Base-by-base conservation (phyloP, 1,284 basidiomycete genomes). In the Lentinula novae-zelandiae region DNA sequence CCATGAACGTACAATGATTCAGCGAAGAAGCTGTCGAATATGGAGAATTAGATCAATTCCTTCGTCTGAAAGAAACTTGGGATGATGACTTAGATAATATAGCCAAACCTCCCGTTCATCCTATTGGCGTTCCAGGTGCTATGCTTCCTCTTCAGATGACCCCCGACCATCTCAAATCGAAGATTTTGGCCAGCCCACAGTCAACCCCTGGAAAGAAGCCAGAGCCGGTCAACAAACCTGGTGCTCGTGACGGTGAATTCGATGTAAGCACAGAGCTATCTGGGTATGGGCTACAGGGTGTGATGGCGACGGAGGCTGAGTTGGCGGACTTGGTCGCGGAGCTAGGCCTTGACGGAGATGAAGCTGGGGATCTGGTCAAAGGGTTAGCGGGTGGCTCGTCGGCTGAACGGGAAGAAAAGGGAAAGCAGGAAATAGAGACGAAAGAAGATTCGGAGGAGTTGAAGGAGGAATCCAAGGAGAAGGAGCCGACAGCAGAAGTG, bases 1-100 rank as follows among this genome's bases (percentile, higher is more conserved):
- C 60, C 51, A 48, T 53, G 54, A n/a, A 22, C 6, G 27, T 39
- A 34, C 38, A 36, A 36, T 67, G 15, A 50, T 31, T 8, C 15
- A 92, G 89, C 66, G 91, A 93, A 76, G 88, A 90, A 67, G 89
- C 91, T 7, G 90, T 92, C 22, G 90, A 93, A 72, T 84, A 80
- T 67, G 81, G 78, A 63, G 87, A 90, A 65, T 81, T 93, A 22
- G 82, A 85, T 48, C 74, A 67, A 3, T 93, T 90, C 74, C 76
- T 93, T 36, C 82, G 86, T n/a, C 78, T 87, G 22, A 86, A 87
- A 13, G 90, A 93, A 66, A 71, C 72, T 10, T 91, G 84, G 81
- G 75, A 76, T 3, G 73, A 82, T 56, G 86, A 89, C 53, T 85
- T 83, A 68, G 80, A 80, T 67, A 76, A 71, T 44, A 79, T 57